Conservation (phyloP, 2,329 filamentous ascomycete genomes). For the Exserohilum turcica region DNA sequence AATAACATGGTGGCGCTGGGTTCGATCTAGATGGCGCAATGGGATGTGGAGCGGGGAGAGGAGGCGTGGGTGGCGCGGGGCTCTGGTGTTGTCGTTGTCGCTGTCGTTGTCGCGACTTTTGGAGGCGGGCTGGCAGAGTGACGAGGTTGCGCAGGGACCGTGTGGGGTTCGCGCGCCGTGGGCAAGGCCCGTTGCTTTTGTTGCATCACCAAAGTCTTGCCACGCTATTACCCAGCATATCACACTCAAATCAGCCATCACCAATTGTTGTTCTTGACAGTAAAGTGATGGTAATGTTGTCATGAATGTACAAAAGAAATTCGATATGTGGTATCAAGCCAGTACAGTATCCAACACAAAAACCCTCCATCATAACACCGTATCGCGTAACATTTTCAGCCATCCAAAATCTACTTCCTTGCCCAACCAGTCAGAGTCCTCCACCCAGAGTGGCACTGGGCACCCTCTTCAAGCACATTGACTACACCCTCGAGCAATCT, state of each 20-base stretch:
- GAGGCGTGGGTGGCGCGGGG: neutral
- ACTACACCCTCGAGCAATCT: constrained; percentile 61
- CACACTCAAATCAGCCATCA: no score
- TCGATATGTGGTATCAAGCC: constrained; percentile 39
- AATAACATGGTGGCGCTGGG: constrained; percentile 53
- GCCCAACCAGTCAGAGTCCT: constrained; percentile 62
- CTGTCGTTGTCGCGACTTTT: constrained; percentile 8
- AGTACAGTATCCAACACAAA: neutral
- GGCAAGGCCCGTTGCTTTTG: constrained; percentile 25
- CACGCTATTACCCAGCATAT: no score
- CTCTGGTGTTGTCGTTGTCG: neutral
- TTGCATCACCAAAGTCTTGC: constrained; percentile 30
- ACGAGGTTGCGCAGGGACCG: constrained; percentile 24
- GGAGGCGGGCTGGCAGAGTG: constrained; percentile 4
- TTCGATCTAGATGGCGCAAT: neutral
- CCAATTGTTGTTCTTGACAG: no score
- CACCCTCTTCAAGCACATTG: constrained; percentile 64
- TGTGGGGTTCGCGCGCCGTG: constrained; percentile 23
- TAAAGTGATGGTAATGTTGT: constrained; percentile 8
- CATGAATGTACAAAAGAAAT: constrained; percentile 32
- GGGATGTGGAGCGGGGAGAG: no score
- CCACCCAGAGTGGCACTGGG: constrained; percentile 63
- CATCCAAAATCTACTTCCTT: constrained; percentile 38
- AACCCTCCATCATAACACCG: constrained; percentile 5
- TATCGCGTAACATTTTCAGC: neutral